Base-by-base conservation (phyloP, 176 grass and related monocot genomes). In the Eragrostis curvula region DNA sequence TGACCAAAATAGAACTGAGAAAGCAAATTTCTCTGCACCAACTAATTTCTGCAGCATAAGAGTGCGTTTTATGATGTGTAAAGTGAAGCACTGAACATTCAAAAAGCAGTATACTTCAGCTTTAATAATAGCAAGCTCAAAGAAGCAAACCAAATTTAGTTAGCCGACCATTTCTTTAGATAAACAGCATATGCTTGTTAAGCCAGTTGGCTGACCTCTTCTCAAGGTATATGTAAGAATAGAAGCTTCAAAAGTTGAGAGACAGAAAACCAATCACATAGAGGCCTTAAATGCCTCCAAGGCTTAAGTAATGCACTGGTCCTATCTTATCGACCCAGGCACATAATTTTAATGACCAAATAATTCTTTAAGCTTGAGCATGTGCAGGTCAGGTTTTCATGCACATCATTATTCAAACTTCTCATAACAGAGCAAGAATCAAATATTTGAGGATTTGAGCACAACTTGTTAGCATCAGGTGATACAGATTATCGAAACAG, bases 261-360 rank as follows among this genome's bases (percentile, higher is more conserved):
- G 23, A 53, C 12, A 82, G 17, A 79, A 52, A 73, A 76, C 8
- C n/a, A 87, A 82, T 62, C 25, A 62, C 11, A 75, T 10, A 42
- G 18, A 63, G 23, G 29, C 75, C 61, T 41, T 27, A 3, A 74
- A 75, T 17, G 1, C 62, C 46, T 56, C 48, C 27, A 69, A 47
- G 40, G 50, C 36, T 28, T 36, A 61, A 11, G 24, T 74, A 14
- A 53, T 47, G 52, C 43, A 12, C 52, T 12, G 29, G 65, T 74
- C 47, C 49, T 86, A 67, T 18, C 65, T 29, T 44, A 82, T 70
- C 17, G 66, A 64, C 9, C 11, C 11, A 58, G 14, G 53, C 16
- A 66, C 68, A 79, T 11, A 71, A 56, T 55, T 78, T 72, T 14
- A 9, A 57, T 53, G 13, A 77, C 15, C 10, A 2, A 20, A 39